Evolutionary conservation across 2,329 filamentous ascomycete species (phyloP).

Genomic region (Pyricularia sp.): DNA sequence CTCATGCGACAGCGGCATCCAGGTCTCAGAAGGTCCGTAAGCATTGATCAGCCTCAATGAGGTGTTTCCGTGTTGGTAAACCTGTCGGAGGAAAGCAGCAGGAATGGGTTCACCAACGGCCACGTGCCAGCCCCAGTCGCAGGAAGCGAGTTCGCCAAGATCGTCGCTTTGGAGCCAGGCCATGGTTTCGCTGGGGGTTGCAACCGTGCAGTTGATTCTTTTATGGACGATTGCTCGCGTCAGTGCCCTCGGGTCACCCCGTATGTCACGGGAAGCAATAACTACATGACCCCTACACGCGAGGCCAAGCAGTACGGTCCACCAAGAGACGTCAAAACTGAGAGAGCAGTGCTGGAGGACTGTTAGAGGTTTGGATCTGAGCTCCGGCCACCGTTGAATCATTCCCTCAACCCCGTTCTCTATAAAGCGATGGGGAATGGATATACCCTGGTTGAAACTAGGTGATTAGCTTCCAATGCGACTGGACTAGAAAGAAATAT

Average conservation of each 20-base stretch:
- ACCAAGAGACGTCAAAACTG: constrained; percentile 23
- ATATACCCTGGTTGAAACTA: background rate
- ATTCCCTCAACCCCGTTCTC: constrained; percentile 11
- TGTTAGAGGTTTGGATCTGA: constrained; percentile 10
- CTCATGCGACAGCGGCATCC: background rate
- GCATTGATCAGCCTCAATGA: background rate
- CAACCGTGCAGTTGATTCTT: constrained; percentile 21
- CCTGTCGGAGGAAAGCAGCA: background rate
- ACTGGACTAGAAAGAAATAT: too few species aligned
- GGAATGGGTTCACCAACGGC: constrained; percentile 1
- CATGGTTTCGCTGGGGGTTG: constrained; percentile 26
- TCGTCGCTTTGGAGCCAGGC: constrained; percentile 11
- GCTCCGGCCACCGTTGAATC: constrained; percentile 5
- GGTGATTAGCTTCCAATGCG: background rate
- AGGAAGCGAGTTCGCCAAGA: background rate
- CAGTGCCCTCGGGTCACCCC: constrained; percentile 23
- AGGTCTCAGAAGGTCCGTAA: background rate
- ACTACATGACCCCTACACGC: constrained; percentile 19
- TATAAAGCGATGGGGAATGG: background rate
- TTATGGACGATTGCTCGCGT: constrained; percentile 19
- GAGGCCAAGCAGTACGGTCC: constrained; percentile 21
- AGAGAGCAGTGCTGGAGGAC: constrained; percentile 25
- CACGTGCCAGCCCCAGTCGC: background rate
- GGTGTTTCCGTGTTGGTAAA: background rate
- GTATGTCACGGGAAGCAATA: constrained; percentile 16